Base-by-base conservation (phyloP, 768 basidiomycete genomes). In the Lactarius akahatsu region DNA sequence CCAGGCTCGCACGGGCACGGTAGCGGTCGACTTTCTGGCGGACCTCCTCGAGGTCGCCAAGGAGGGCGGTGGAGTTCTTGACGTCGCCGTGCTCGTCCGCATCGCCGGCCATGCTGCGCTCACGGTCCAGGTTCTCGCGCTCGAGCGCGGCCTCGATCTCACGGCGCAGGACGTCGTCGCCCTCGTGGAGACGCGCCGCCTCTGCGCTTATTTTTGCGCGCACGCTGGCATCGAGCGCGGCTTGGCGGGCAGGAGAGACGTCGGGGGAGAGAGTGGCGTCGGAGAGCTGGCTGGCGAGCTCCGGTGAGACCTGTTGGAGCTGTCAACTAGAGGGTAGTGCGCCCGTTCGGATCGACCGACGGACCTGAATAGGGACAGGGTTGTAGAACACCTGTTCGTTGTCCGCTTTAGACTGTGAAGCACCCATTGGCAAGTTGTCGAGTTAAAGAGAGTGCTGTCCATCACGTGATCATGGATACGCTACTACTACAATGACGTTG, bases 101-200 rank as follows among this genome's bases (percentile, higher is more conserved):
- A 20, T 67, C 70, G 34, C 82, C 84, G 18, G 81, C 80, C 80
- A 83, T 81, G 32, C 76, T 75, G 70, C 80, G 82, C 77, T 94
- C 92, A 64, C 83, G 82, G 75, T 94, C 90, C 59, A 95, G 76
- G 77, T 95, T 96, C 79, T 95, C 93, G 78, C 87, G 89, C 80
- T 95, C 90, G 57, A 96, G 80, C 1, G 90, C 91, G 38, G 75
- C 79, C 72, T 91, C 89, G 40, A 96, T 93, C 77, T 92, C 85
- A 57, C 80, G 78, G 52, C 83, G 85, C 13, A 96, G 87, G 41
- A 79, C 74, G 66, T 86, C 85, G 75, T 93, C 92, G 72, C 92
- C 86, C 34, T 81, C 78, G 38, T 84, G 86, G 69, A 95, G 79
- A 47, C 82, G 83, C 34, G 81, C 76, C 20, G 93, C 78, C 75